Percentiles rank a stretch among this genome's conserved stretches.
These are phyloP conservation scores for Begonia loranthoides DNA, from an alignment of 306 rosid genomes.

Conservation along the genomic window DNA sequence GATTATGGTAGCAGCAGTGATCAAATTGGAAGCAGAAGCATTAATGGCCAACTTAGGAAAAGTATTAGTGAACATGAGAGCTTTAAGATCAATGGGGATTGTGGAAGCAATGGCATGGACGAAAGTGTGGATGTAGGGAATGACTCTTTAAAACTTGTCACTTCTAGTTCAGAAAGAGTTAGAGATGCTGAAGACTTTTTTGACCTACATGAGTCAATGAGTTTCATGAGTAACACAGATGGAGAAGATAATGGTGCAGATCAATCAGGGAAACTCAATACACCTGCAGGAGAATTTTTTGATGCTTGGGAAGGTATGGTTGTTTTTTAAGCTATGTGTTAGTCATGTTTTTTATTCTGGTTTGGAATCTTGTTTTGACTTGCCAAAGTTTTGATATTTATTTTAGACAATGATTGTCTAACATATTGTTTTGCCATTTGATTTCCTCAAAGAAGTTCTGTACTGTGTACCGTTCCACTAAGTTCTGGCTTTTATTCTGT, in stretches of 20 bases:
- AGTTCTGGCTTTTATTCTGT: too few species aligned
- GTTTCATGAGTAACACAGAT: constrained; percentile 57
- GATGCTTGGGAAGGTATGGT: constrained; percentile 89
- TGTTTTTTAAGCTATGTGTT: too few species aligned
- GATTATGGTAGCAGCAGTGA: constrained; percentile 18
- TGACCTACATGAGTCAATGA: constrained; percentile 67
- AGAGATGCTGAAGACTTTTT: constrained; percentile 59
- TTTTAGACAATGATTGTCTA: too few species aligned
- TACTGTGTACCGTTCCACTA: too few species aligned
- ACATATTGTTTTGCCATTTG: too few species aligned
- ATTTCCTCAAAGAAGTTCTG: too few species aligned
- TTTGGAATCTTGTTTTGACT: too few species aligned
- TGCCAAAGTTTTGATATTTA: background rate
- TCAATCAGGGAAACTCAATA: constrained; percentile 21
- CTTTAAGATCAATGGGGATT: background rate
- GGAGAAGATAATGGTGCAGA: constrained; percentile 57
- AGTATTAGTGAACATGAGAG: constrained; percentile 15
- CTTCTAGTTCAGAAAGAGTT: constrained; percentile 27
- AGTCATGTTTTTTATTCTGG: background rate
- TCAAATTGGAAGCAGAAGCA: constrained; percentile 11
- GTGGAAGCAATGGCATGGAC: constrained; percentile 16
- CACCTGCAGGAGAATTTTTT: constrained; percentile 51
- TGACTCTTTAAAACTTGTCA: constrained; percentile 14
- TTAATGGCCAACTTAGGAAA: constrained; percentile 17
- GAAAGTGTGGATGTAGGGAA: constrained; percentile 19